Conservation (phyloP, 192 early-diverging fungal species). For the Coemansia umbellata region DNA sequence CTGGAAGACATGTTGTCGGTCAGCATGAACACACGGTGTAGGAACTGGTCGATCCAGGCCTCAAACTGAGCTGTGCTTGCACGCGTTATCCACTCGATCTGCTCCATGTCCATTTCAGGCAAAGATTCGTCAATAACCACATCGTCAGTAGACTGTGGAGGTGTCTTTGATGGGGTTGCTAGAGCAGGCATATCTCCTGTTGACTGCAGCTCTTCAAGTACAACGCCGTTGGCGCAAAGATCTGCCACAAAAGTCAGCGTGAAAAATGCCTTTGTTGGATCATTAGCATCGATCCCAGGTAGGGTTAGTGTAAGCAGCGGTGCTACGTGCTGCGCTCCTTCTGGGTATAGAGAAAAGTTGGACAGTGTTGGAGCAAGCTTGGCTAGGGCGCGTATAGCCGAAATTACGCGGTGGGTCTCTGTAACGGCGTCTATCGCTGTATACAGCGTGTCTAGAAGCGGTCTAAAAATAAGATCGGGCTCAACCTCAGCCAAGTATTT, state of each 20-base stretch:
- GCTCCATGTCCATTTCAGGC: slow-evolving; percentile 54
- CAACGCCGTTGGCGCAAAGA: slow-evolving; percentile 43
- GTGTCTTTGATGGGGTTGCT: slow-evolving; percentile 20
- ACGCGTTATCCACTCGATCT: slow-evolving; percentile 66
- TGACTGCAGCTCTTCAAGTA: slow-evolving; percentile 37
- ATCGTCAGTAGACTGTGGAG: slow-evolving; percentile 49
- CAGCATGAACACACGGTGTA: slow-evolving; percentile 72
- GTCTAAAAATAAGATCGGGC: slow-evolving; percentile 74
- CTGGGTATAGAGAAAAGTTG: slow-evolving; percentile 70
- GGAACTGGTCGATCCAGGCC: slow-evolving; percentile 79
- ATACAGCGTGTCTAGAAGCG: slow-evolving; percentile 79
- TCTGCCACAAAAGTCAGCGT: slow-evolving; percentile 42
- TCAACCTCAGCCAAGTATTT: slow-evolving; percentile 58
- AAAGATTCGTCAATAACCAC: slow-evolving; percentile 33
- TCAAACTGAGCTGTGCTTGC: slow-evolving; percentile 80
- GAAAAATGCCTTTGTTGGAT: slow-evolving; percentile 71
- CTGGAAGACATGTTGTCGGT: slow-evolving; percentile 52
- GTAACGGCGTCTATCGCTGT: slow-evolving; percentile 72
- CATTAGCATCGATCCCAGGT: slow-evolving; percentile 93
- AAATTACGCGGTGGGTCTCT: slow-evolving; percentile 85
- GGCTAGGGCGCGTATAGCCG: slow-evolving; percentile 72
- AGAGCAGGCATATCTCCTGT: slow-evolving; percentile 31
- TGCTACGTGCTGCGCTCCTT: slow-evolving; percentile 77
- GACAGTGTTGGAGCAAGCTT: slow-evolving; percentile 69
- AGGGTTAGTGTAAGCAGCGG: slow-evolving; percentile 74